A percentile compares a stretch with the other conserved stretches of the same genome.
Evolutionary conservation across 208 protist genomes (phyloP).

Genomic region (Blastocrithidia nonstop): DNA sequence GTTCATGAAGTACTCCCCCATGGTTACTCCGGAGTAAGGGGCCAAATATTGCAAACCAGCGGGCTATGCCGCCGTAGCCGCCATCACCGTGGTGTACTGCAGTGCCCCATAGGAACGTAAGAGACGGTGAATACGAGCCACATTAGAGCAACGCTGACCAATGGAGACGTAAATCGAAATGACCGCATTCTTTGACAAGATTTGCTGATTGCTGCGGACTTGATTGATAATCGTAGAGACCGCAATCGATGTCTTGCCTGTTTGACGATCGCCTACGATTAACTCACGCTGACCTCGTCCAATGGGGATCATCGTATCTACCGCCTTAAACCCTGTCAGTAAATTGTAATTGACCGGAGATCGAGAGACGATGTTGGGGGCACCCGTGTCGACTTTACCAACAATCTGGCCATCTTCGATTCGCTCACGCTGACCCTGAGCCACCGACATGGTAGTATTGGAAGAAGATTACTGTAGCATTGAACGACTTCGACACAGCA

Average conservation of each 20-base stretch:
- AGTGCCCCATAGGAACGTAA: conserved; percentile 72
- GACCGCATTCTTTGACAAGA: conserved; percentile 78
- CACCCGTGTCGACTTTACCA: conserved; percentile 79
- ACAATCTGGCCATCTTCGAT: conserved; percentile 27
- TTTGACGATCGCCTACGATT: conserved; percentile 90
- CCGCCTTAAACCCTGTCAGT: conserved; percentile 85
- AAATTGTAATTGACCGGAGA: conserved; percentile 88
- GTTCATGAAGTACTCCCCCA: conserved; percentile 89
- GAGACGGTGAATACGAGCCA: conserved; percentile 82
- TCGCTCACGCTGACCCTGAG: no score
- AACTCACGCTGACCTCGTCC: conserved; percentile 89
- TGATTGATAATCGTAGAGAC: conserved; percentile 90
- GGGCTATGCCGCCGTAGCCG: conserved; percentile 83
- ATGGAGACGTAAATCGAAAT: conserved; percentile 89
- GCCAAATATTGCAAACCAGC: conserved; percentile 86
- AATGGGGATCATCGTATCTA: conserved; percentile 89
- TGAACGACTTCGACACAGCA: conserved; percentile 34
- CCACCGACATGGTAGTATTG: no score
- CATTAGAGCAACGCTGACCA: conserved; percentile 87
- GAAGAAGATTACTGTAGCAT: no score
- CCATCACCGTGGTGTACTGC: conserved; percentile 83
- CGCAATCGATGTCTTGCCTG: conserved; percentile 88
- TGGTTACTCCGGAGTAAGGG: conserved; percentile 82
- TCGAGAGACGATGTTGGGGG: conserved; percentile 87
- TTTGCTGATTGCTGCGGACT: conserved; percentile 78